Percentiles rank a stretch among this genome's conserved stretches.
These are phyloP conservation scores for Prunus yedoensis DNA, from an alignment of 331 rosid genomes.

Conservation along the genomic window DNA sequence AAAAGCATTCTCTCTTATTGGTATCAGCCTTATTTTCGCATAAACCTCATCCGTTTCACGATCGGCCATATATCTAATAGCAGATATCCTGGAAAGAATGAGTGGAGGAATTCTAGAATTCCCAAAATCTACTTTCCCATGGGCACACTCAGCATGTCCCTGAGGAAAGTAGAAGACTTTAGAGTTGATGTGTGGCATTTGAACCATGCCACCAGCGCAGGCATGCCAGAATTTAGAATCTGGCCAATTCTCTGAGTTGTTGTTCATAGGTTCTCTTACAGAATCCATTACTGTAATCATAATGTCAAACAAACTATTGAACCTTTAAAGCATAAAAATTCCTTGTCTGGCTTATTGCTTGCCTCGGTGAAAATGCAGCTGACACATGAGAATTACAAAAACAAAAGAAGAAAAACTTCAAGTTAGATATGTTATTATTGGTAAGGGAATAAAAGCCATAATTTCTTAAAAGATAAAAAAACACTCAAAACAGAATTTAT, in stretches of 20 bases:
- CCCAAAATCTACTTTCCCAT: conserved; percentile 47
- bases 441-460: neutral
- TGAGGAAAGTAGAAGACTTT: conserved; percentile 85
- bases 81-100: conserved; percentile 58
- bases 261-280: conserved; percentile 35
- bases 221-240: conserved; percentile 91
- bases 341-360: neutral
- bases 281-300: conserved; percentile 66
- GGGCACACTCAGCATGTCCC: conserved; percentile 77
- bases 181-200: conserved; percentile 78
- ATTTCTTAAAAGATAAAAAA: neutral
- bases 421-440: neutral
- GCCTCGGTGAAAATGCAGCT: conserved; percentile 7
- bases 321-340: conserved; percentile 4
- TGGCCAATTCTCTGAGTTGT: conserved; percentile 47
- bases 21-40: conserved; percentile 53
- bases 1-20: conserved; percentile 45
- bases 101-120: conserved; percentile 47
- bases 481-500: neutral
- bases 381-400: neutral
- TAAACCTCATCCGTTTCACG: conserved; percentile 78
- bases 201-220: conserved; percentile 91
- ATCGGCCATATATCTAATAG: conserved; percentile 73
- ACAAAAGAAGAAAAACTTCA: neutral
- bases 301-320: neutral